Conservation (phyloP, 768 basidiomycete species). For the Calocybe indica region DNA sequence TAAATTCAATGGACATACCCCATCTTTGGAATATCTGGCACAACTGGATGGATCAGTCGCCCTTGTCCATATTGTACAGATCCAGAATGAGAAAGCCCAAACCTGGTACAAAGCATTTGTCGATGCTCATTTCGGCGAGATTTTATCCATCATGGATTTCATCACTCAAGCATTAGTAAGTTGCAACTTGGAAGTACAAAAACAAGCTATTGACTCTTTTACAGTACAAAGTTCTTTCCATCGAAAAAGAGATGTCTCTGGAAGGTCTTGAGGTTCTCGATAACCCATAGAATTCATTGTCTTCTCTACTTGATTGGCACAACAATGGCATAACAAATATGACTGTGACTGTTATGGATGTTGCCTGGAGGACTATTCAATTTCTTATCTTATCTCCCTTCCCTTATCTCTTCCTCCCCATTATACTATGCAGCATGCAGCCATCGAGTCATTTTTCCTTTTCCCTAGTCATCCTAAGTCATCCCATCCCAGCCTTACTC, state of each 20-base stretch:
- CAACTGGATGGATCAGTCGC: slow-evolving; percentile 29
- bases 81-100: slow-evolving; percentile 25
- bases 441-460: too few species aligned
- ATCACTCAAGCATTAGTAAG: slow-evolving; percentile 36
- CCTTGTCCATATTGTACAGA: slow-evolving; percentile 33
- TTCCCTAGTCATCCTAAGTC: too few species aligned
- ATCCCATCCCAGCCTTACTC: too few species aligned
- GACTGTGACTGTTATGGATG: slow-evolving; percentile 14
- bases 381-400: not conserved
- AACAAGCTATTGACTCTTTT: not conserved
- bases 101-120: slow-evolving; percentile 55
- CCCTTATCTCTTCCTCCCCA: too few species aligned
- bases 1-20: slow-evolving; percentile 32
- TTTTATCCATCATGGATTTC: slow-evolving; percentile 48
- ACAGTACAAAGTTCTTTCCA: slow-evolving; percentile 40
- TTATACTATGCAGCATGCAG: too few species aligned
- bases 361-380: too few species aligned
- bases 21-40: slow-evolving; percentile 35
- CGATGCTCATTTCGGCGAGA: slow-evolving; percentile 47
- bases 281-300: slow-evolving; percentile 39
- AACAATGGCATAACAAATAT: slow-evolving; percentile 11
- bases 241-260: slow-evolving; percentile 36
- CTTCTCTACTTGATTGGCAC: slow-evolving; percentile 44
- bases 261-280: slow-evolving; percentile 40
- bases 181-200: not conserved